Percentiles rank a stretch among this genome's conserved stretches.
These are phyloP conservation scores for Trypanosoma platydactyli DNA, from an alignment of 208 protist species.

Conservation along the genomic window DNA sequence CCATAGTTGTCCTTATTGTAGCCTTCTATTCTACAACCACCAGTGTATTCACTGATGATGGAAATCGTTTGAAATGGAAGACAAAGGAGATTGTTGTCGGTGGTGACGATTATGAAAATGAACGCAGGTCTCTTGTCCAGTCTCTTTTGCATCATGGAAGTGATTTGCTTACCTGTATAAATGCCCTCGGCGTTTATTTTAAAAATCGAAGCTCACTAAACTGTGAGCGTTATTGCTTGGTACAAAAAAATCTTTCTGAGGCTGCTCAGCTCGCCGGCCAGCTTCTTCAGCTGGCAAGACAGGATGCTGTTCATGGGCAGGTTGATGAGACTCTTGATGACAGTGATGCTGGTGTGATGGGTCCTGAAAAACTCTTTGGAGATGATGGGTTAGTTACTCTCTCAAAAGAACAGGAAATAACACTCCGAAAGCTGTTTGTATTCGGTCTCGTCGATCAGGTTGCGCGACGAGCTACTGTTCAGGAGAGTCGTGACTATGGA, in stretches of 20 bases:
- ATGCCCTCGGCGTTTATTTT: conserved; percentile 73
- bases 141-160: conserved; percentile 78
- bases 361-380: conserved; percentile 11
- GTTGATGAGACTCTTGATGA: conserved; percentile 68
- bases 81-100: conserved; percentile 37
- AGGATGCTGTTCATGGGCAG: conserved; percentile 36
- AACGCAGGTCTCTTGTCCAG: conserved; percentile 45
- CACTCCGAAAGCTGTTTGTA: conserved; percentile 82
- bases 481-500: conserved; percentile 84
- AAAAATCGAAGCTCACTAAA: conserved; percentile 30
- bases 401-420: conserved; percentile 62
- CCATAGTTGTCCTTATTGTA: conserved; percentile 55
- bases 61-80: conserved; percentile 72
- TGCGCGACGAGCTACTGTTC: conserved; percentile 79
- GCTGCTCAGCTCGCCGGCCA: conserved; percentile 66
- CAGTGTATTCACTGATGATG: conserved; percentile 83
- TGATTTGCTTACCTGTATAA: conserved; percentile 81
- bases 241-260: conserved; percentile 87
- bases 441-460: conserved; percentile 88
- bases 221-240: conserved; percentile 68
- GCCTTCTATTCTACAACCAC: conserved; percentile 74
- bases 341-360: conserved; percentile 39
- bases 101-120: conserved; percentile 41
- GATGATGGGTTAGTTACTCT: conserved; percentile 24
- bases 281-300: conserved; percentile 41